These are phyloP conservation scores for Colletotrichum sp. DNA, from an alignment of 2,329 filamentous ascomycete species.

Conservation along the genomic window DNA sequence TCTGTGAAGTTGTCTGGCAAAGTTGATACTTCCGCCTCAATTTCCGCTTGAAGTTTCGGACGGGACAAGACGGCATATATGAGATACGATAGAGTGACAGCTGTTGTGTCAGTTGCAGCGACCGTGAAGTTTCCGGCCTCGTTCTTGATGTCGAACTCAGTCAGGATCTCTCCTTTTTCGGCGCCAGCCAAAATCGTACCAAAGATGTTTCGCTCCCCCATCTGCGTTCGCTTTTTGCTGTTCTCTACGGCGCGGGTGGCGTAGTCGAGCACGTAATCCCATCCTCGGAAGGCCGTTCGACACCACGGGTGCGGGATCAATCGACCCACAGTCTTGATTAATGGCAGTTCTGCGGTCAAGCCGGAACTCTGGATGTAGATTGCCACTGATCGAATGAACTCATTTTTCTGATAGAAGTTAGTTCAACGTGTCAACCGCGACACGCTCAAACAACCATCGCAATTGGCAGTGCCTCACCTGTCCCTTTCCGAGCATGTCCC, in stretches of 20 bases:
- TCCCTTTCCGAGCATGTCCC: conserved; percentile 55
- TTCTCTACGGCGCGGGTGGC: neutral
- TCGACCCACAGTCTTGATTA: neutral
- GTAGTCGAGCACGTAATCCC: conserved; percentile 10
- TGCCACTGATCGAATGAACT: neutral
- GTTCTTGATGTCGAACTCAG: neutral
- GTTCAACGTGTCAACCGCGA: neutral
- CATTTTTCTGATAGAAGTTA: neutral
- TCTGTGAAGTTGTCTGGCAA: conserved; percentile 29
- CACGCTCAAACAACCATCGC: accelerated
- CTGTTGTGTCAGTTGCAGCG: conserved; percentile 58
- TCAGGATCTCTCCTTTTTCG: neutral
- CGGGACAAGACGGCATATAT: conserved; percentile 41
- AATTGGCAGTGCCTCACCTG: conserved; percentile 33
- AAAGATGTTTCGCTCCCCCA: neutral
- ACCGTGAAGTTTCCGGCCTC: conserved; percentile 21
- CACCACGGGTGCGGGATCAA: neutral
- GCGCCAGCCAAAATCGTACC: neutral
- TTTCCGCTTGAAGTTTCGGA: conserved; percentile 29
- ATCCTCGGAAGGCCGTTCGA: neutral
- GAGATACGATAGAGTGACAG: conserved; percentile 52
- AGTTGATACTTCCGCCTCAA: conserved; percentile 37
- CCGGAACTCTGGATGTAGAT: neutral
- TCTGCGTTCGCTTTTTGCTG: neutral
- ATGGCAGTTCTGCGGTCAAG: neutral